Base-by-base conservation (phyloP, 805 yeast genomes). In the Hanseniaspora lachancei region DNA sequence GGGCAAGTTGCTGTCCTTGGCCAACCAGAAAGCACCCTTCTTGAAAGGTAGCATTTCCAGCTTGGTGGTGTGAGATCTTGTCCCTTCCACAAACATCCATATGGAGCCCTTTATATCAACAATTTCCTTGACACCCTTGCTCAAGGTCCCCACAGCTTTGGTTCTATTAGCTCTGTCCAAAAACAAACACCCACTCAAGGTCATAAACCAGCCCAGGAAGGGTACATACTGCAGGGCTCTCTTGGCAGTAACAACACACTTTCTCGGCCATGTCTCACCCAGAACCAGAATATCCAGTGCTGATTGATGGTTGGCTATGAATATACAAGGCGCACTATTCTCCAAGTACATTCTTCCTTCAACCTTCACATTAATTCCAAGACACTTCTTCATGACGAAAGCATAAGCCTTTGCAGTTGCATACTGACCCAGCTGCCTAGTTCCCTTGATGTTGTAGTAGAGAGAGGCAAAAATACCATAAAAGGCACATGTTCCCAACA, bases 11-110 rank as follows among this genome's bases (percentile, higher is more conserved):
- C 95, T 95, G 70, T 89, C 95, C 60, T 86, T 84, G 8, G 99
- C 99, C 65, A 93, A 77, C 70, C 93, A 97, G 81, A 93, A 93
- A 0, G 97, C 97, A 55, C 99, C 99, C 67, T 93, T 93, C 70
- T 93, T 93, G 72, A 93, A 88, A 0, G 95, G 95, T 50, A 88
- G 75, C 66, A 93, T 70, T 3, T 75, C 80, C 51, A 95, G 82
- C 38, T 75, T 75, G 24, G 78, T 70, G 12, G 84, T 71, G 60
- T 83, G 85, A 0, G 97, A 88, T 69, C 99, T 79, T 2, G 98
- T 93, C 29, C 99, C 99, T 70, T 93, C 99, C 27, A 97, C 96
- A 75, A 89, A 93, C 71, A 93, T 80, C 77, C 83, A 93, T 24
- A 93, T 75, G 16, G 84, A 86, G 62, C 89, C 82, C 64, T 81